Percentiles rank a stretch among this genome's conserved stretches.
phyloP scores from a whole-genome alignment of 163 green algal species.

The Dunaliella salina region DNA sequence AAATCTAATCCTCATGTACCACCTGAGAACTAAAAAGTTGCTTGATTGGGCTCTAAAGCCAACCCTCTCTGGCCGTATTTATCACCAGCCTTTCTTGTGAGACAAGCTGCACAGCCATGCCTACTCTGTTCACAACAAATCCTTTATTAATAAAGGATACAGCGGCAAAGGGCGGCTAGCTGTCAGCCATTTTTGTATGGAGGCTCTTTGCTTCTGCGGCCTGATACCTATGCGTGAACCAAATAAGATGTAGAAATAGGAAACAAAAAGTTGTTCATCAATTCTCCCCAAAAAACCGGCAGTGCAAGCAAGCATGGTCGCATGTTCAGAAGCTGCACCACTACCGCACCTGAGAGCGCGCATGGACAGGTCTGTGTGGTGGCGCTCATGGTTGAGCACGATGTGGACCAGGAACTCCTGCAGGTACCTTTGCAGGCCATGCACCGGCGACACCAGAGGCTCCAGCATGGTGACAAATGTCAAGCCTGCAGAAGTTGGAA shows the following conservation, averaged over 20 bases:
- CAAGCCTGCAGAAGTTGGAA: background rate
- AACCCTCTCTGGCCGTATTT: too few species aligned
- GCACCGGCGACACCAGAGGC: background rate
- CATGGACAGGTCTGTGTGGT: conserved; percentile 2
- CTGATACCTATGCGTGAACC: background rate
- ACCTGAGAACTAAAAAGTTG: too few species aligned
- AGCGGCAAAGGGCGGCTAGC: background rate
- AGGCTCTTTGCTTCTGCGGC: background rate
- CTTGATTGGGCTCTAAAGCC: too few species aligned
- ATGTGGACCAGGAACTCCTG: conserved; percentile 27
- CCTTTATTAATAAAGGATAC: too few species aligned
- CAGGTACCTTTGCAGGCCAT: background rate
- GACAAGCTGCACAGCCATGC: too few species aligned
- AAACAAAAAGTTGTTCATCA: background rate
- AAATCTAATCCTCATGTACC: too few species aligned
- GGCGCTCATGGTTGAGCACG: conserved; percentile 19
- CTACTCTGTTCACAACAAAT: too few species aligned
- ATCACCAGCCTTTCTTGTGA: too few species aligned
- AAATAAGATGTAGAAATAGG: background rate
- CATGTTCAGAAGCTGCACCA: background rate
- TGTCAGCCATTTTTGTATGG: background rate
- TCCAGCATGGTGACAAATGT: background rate
- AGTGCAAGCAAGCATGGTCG: background rate
- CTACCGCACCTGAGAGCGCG: background rate
- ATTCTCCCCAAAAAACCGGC: background rate